phyloP scores from a whole-genome alignment of 495 filamentous ascomycete species.

The Polyplosphaeria fusca region DNA sequence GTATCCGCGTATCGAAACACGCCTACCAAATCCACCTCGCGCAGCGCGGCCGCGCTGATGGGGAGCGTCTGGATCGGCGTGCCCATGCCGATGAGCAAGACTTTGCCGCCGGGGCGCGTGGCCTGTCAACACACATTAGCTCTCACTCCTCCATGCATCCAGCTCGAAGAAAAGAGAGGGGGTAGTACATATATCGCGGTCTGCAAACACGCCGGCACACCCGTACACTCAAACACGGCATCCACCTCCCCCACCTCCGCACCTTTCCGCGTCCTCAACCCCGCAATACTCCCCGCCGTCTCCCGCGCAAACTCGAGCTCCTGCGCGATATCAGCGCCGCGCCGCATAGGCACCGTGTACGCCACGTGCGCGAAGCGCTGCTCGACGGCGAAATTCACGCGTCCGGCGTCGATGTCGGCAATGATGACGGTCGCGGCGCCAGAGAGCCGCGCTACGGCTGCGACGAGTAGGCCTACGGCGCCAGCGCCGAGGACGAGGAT shows the following conservation, averaged over 20 bases:
- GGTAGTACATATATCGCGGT: constrained; percentile 68
- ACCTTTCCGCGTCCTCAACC: constrained; percentile 43
- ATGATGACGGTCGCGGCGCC: constrained; percentile 66
- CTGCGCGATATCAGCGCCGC: constrained; percentile 51
- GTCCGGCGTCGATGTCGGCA: constrained; percentile 72
- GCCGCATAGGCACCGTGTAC: constrained; percentile 44
- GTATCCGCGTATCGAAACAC: constrained; percentile 89
- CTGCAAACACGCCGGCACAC: constrained; percentile 81
- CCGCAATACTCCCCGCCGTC: constrained; percentile 52
- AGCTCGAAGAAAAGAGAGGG: too few relatives aligned
- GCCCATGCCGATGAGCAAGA: constrained; percentile 94
- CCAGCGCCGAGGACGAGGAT: constrained; percentile 80
- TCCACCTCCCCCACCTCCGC: constrained; percentile 64
- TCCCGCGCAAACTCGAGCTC: constrained; percentile 60
- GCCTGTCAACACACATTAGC: too few relatives aligned
- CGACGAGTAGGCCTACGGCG: constrained; percentile 72
- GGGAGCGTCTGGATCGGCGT: constrained; percentile 83
- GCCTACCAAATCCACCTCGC: constrained; percentile 89
- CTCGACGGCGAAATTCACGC: constrained; percentile 67
- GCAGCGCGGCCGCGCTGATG: constrained; percentile 75
- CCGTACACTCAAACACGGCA: constrained; percentile 86
- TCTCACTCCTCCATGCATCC: too few relatives aligned
- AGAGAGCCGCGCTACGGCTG: constrained; percentile 64
- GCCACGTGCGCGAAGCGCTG: constrained; percentile 65
- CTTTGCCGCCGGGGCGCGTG: constrained; percentile 70